Base-by-base conservation (phyloP, 495 filamentous ascomycete species). In the Hapsidospora chrysogenum region DNA sequence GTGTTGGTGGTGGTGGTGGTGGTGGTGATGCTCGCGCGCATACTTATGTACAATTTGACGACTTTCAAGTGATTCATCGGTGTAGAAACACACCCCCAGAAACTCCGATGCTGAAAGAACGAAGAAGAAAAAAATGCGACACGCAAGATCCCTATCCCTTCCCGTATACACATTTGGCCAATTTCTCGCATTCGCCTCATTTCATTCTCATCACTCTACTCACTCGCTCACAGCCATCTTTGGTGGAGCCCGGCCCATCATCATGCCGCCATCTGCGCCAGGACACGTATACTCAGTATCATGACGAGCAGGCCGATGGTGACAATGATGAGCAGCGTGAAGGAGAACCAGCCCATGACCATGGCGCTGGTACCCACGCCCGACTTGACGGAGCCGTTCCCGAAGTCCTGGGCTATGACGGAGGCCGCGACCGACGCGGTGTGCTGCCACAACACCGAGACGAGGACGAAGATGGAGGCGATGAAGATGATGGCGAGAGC, bases 301-400 rank as follows among this genome's bases (percentile, higher is more conserved):
- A 96, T 96, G 43, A 95, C 78, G 25, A 96, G 62, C 53, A 96
- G 54, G 17, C 87, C 87, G 49, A 95, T 92, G 13, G 87, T 93
- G 19, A 93, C 85, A 22, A 95, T 74, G 36, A 95, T 87, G 41
- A 96, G 63, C 39, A 95, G 49, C 21, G 78, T 80, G 48, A 96
- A 96, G 10, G 84, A 80, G 54, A 96, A 95, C 87, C 87, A 96
- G 17, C 87, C 87, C 46, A 96, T 66, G 19, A 95, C 80, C 83
- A 96, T 96, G 8, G 87, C 87, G 3, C 76, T 80, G 4, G 80
- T 80, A 2, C 87, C 87, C 26, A 96, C 85, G 10, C 87, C 87
- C 35, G 78, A 80, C 54, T 72, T 65, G 11, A 96, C 81, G 45
- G 78, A 85, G 13, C 87, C 87, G 55, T 96, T 96, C n/a, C 80